Evolutionary conservation across 2,329 filamentous ascomycete genomes (phyloP).

Genomic region (Raffaelea arxii): DNA sequence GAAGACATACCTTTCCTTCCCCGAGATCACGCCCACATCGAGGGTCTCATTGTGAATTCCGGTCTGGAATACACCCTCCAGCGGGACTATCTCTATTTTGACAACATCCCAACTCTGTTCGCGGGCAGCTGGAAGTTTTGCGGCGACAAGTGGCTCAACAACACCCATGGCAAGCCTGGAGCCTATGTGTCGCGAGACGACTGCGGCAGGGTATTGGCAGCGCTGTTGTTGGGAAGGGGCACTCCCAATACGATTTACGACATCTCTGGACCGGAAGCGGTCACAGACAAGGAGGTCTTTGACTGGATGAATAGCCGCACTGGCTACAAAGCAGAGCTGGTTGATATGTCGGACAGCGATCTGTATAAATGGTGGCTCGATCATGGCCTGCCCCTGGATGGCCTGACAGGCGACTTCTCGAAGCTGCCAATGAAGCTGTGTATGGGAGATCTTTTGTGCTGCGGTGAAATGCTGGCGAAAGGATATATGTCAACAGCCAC

Average conservation of each 20-base stretch:
- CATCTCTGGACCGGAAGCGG: background rate
- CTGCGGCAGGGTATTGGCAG: background rate
- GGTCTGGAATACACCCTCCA: background rate
- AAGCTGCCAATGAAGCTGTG: constrained; percentile 1
- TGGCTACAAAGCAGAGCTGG: background rate
- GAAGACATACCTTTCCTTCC: background rate
- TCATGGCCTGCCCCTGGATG: background rate
- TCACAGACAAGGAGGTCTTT: background rate
- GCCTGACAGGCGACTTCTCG: background rate
- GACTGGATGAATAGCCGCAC: background rate
- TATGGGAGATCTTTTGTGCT: background rate
- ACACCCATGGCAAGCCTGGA: background rate
- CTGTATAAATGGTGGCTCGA: background rate
- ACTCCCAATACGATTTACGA: constrained; percentile 1
- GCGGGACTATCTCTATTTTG: background rate
- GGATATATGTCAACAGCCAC: background rate
- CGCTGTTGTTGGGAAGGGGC: background rate
- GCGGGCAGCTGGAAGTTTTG: background rate
- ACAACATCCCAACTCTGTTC: background rate
- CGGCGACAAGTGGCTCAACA: background rate
- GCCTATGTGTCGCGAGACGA: background rate
- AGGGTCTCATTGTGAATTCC: background rate
- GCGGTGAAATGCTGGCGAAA: background rate
- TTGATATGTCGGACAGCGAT: background rate
- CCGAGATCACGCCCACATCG: background rate